phyloP scores from a whole-genome alignment of 306 rosid species.

The Fagus crenata region DNA sequence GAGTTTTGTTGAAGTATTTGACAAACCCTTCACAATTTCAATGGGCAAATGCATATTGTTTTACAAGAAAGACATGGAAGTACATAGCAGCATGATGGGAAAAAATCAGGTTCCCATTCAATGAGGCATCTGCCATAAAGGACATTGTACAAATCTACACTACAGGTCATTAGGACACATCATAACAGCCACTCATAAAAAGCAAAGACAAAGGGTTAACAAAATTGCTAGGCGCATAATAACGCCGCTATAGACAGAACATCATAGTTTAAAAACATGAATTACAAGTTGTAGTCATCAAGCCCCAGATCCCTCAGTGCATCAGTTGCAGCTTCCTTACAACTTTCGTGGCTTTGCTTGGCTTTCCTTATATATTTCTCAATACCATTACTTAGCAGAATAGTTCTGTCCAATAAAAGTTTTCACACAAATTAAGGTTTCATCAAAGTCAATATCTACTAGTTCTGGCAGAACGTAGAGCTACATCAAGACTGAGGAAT shows the following conservation, averaged over 20 bases:
- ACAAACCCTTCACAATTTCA: no score
- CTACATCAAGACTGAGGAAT: not conserved
- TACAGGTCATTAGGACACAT: not conserved
- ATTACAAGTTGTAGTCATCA: conserved; percentile 65
- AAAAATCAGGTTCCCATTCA: no score
- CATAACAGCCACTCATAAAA: not conserved
- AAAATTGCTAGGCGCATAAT: not conserved
- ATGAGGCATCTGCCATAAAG: no score
- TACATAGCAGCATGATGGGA: no score
- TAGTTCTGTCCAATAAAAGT: conserved; percentile 51
- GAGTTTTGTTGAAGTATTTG: no score
- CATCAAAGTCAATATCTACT: not conserved
- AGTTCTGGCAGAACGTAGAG: not conserved
- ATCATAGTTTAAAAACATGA: not conserved
- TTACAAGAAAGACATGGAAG: no score
- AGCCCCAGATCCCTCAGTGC: conserved; percentile 87
- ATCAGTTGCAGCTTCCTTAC: conserved; percentile 88
- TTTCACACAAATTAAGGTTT: not conserved
- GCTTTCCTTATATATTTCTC: conserved; percentile 75
- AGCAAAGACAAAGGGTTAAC: not conserved
- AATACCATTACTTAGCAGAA: conserved; percentile 65
- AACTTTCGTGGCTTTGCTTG: conserved; percentile 70
- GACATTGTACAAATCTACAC: no score
- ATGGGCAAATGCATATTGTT: no score
- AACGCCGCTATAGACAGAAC: not conserved